These are phyloP conservation scores for Carnegiea gigantea DNA, from an alignment of 179 eudicot genomes.

Conservation along the genomic window DNA sequence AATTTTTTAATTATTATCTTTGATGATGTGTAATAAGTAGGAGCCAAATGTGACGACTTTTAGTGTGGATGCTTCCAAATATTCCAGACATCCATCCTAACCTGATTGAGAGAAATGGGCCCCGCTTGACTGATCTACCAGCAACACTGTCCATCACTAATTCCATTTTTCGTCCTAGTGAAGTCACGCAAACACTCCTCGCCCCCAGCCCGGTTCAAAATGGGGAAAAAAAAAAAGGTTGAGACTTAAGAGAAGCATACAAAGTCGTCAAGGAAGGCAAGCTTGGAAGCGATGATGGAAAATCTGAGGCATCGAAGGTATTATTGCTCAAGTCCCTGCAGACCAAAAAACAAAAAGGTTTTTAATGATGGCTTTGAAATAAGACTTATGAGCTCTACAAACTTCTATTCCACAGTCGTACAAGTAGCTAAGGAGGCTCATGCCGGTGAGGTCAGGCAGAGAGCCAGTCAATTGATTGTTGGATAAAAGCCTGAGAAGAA, in stretches of 20 bases:
- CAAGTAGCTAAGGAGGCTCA: slow-evolving; percentile 55
- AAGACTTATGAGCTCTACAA: not conserved
- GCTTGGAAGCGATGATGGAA: slow-evolving; percentile 42
- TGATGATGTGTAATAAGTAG: no score
- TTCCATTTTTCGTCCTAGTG: not conserved
- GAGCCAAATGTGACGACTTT: no score
- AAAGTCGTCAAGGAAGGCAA: slow-evolving; percentile 47
- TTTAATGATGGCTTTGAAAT: not conserved
- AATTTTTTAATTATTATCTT: no score
- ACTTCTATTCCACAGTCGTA: slow-evolving; percentile 37
- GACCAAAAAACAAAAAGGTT: not conserved
- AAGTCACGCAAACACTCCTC: not conserved
- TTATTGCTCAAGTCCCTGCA: slow-evolving; percentile 66
- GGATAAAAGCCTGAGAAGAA: slow-evolving; percentile 53
- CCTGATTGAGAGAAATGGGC: no score
- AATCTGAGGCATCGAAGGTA: slow-evolving; percentile 37
- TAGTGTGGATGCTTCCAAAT: no score
- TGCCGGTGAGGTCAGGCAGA: slow-evolving; percentile 67
- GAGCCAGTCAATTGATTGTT: slow-evolving; percentile 66
- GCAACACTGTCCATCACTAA: not conserved
- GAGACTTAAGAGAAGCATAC: slow-evolving; percentile 34
- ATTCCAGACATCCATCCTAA: no score
- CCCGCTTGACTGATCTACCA: not conserved
- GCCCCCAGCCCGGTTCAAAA: not conserved
- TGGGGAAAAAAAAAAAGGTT: not conserved